Base-by-base conservation (phyloP, 2,329 filamentous ascomycete genomes). In the Ambrosiella beaveri region DNA sequence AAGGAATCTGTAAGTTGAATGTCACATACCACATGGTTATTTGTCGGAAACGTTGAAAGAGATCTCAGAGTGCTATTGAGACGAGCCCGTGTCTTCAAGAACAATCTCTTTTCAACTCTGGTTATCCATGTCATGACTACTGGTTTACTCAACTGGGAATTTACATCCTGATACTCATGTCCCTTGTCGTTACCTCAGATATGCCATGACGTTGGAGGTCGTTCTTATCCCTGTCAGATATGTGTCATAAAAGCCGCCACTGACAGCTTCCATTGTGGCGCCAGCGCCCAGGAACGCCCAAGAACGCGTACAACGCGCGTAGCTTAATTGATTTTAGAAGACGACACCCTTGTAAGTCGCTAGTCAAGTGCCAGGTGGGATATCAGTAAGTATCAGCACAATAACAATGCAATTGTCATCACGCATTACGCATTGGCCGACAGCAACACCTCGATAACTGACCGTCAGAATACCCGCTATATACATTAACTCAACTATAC, bases 1-100 rank as follows among this genome's bases (percentile, higher is more conserved):
- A 37, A 11, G 11, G 44, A 8, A 13, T 36, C 27, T 4, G 36
- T 35, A 36, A 39, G 17, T 19, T 44, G 53, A 50, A 9, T 54
- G 27, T 12, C 7, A 70, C 75, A 68, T 64, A 81, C 78, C 65
- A 82, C 81, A 60, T 75, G 68, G 5, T 74, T 69, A 60, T 81
- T 81, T 45, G 70, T 73, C 7, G 71, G 65, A 51, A 12, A 11
- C 1, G 47, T 51, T 11, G 47, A 51, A 49, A n/a, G n/a, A 41
- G 40, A 12, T 41, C 11, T 11, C n/a, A 41, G 40, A 11, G 40
- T 12, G 40, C 4, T 12, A n/a, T 6, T n/a, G 40, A 12, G 40
- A 5, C 40, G 40, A n/a, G 40, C 40, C n/a, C 40, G 11, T 7
- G 40, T 41, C n/a, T 11, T 3, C 40, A 2, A 41, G 11, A 41